Evolutionary conservation across 148 eudicot genomes (phyloP), one percentile per base, ranked within the genome.

Genomic region (Chenopodium berlandieri): DNA sequence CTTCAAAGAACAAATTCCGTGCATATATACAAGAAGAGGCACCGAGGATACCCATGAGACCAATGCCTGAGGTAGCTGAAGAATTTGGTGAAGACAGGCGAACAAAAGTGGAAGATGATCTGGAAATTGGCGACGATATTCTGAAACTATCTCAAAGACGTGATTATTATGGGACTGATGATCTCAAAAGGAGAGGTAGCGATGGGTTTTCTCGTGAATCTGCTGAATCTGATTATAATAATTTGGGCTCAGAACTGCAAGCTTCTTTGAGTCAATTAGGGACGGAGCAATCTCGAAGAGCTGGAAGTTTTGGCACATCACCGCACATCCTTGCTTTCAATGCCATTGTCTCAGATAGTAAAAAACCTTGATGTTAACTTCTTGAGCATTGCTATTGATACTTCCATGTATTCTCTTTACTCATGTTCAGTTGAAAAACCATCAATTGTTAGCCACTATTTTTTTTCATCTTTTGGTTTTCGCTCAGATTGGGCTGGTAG

Each of bases 21-120:
- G 85, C 86, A 3, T 73, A 56, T 67, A 81, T 87, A 58, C 87
- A 82, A 71, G 91, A 92, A 86, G 92, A 87, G 46, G 74, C 82
- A 11, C 83, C 88, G 32, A 84, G 84, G 79, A 86, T 87, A 60
- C 47, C 86, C 71, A 64, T 70, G 48, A 87, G 89, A 56, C 80
- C 79, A 73, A 80, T 56, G 75, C 44, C 85, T 76, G 82, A 86
- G 48, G 71, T 82, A 20, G 69, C n/a, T 1, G 87, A 86, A 67
- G 86, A 75, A 47, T 68, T 79, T 10, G 54, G 77, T 1, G 88
- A 82, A 44, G 89, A 80, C 73, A 87, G 88, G 40, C 85, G 94
- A 11, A 85, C 83, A n/a, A 93, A 92, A 81, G 92, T 92, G 25
- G 97, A 92, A 88, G 94, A 91, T 54, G 92, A 91, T 82, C 79